Evolutionary conservation across 2,329 filamentous ascomycete species (phyloP).

Genomic region (Ophiosphaerella korrae): DNA sequence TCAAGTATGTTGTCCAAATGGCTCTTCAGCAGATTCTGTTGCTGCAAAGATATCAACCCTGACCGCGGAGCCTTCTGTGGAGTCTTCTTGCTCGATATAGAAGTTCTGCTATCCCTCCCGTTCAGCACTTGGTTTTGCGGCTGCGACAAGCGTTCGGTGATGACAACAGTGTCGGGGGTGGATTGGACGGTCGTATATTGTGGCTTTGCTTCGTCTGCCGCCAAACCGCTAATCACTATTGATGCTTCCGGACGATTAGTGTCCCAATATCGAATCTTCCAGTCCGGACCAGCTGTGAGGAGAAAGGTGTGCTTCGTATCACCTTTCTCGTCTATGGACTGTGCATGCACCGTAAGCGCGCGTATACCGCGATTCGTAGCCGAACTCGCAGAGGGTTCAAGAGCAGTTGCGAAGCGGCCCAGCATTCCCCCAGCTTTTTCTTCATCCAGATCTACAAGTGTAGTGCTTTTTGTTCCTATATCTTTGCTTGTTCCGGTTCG

Average conservation of each 20-base stretch:
- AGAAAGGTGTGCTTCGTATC: conserved; percentile 81
- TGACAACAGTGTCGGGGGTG: conserved; percentile 48
- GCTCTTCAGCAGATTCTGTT: conserved; percentile 81
- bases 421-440: conserved; percentile 86
- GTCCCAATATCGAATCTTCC: conserved; percentile 94
- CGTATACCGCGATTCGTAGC: conserved; percentile 71
- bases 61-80: conserved; percentile 65
- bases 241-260: conserved; percentile 77
- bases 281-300: conserved; percentile 85
- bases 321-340: conserved; percentile 70
- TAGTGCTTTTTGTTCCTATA: conserved; percentile 57
- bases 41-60: conserved; percentile 90
- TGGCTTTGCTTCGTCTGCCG: conserved; percentile 72
- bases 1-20: conserved; percentile 90
- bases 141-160: conserved; percentile 45
- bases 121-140: conserved; percentile 17
- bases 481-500: conserved; percentile 58
- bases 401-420: conserved; percentile 76
- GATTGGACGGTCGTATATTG: conserved; percentile 59
- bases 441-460: conserved; percentile 87
- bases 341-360: conserved; percentile 74
- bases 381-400: conserved; percentile 57
- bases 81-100: conserved; percentile 44
- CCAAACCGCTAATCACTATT: conserved; percentile 77
- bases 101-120: conserved; percentile 32